phyloP scores from a whole-genome alignment of 2,329 filamentous ascomycete genomes.

The Phaeosphaeriaceae sp. region DNA sequence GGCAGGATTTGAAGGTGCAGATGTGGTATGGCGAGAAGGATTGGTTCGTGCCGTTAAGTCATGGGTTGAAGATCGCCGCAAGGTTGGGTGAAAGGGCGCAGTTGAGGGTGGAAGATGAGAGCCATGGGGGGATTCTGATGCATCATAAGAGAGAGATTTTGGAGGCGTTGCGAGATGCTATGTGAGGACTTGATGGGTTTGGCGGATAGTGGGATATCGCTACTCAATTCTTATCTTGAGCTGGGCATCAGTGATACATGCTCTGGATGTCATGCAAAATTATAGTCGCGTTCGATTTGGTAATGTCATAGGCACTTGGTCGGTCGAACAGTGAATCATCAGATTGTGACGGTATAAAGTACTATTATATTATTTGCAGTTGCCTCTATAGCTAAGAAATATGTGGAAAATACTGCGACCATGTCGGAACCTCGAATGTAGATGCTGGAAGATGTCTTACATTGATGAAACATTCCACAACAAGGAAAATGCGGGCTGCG shows the following conservation, averaged over 20 bases:
- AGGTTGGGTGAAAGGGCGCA: constrained; percentile 34
- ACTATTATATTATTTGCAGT: neutral
- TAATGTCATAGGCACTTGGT: too few species aligned
- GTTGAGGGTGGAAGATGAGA: constrained; percentile 41
- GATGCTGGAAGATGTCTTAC: constrained; percentile 56
- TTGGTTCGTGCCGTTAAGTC: constrained; percentile 39
- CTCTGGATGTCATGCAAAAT: too few species aligned
- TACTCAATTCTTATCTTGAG: neutral
- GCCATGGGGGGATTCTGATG: constrained; percentile 30
- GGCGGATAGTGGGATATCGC: neutral
- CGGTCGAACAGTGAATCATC: too few species aligned
- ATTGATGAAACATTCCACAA: constrained; percentile 67
- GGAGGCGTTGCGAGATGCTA: neutral
- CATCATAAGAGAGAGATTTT: constrained; percentile 10
- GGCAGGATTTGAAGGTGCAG: constrained; percentile 44
- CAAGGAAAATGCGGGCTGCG: neutral
- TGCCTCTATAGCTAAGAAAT: neutral
- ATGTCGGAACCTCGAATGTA: neutral
- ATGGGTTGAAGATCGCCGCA: constrained; percentile 39
- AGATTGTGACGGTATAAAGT: too few species aligned
- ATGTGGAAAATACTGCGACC: constrained; percentile 1
- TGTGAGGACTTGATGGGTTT: neutral
- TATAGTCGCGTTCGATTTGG: too few species aligned
- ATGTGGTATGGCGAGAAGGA: constrained; percentile 48
- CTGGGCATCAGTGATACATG: too few species aligned